Evolutionary conservation across 805 yeast species (phyloP), one percentile per base, ranked within the genome.

Genomic region (Yueomyces sinensis): DNA sequence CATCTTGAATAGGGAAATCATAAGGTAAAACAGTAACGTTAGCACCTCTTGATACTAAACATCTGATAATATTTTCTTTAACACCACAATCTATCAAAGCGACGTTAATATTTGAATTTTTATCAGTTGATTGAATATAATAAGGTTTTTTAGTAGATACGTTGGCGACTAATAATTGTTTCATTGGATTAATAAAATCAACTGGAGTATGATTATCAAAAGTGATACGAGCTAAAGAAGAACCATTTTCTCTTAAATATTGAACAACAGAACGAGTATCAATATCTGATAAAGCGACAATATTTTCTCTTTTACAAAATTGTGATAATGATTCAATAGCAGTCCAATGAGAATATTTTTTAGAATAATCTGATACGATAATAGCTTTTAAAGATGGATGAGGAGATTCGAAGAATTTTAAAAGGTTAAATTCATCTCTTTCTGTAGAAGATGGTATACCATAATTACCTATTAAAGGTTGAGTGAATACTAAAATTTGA

Each of bases 81-180:
- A 91, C 96, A 56, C 99, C 99, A 62, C 99, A 91, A 61, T 91
- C 99, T 38, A 91, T 68, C 27, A 91, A 86, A 13, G 96, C 95
- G 47, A 91, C 76, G 55, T 89, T 95, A 27, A 40, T 42, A 9
- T 32, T 35, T 17, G 56, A 45, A 11, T 43, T 35, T 49, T 74
- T 72, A 40, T 66, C 65, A 17, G 74, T 72, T 28, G 89, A 74
- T 17, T 81, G 65, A 32, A 91, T 70, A 49, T 83, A 91, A 76
- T 83, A 91, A 29, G 97, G 97, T 33, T 86, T 82, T 63, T 86
- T 87, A 36, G 98, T 91, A 38, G 95, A 76, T 14, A 91, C 98
- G 61, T 82, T 81, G 57, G 82, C 83, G 30, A 91, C 98, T 58
- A 89, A 70, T 54, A 91, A 86, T 40, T 82, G 74, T 6, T 81